These are phyloP conservation scores for Venturia carpophila DNA, from an alignment of 2,329 filamentous ascomycete species.

Conservation along the genomic window DNA sequence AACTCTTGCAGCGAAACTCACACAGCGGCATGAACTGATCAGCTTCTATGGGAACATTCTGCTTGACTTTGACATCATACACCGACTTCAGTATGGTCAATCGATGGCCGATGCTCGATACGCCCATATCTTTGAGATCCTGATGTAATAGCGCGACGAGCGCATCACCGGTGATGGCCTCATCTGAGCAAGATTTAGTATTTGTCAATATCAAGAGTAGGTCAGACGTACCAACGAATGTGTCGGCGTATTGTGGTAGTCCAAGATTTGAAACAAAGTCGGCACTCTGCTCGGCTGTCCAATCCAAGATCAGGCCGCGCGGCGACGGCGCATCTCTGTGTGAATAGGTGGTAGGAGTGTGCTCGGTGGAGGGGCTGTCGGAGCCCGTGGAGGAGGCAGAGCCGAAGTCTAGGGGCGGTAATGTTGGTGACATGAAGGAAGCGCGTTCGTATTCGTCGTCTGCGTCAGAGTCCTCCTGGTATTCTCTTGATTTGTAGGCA, in stretches of 20 bases:
- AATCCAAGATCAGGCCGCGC: slow-evolving; percentile 69
- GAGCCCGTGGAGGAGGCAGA: slow-evolving; percentile 59
- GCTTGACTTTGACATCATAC: slow-evolving; percentile 91
- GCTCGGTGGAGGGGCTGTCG: slow-evolving; percentile 61
- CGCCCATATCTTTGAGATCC: slow-evolving; percentile 90
- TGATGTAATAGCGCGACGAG: slow-evolving; percentile 83
- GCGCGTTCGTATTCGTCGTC: slow-evolving; percentile 78
- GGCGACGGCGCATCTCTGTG: slow-evolving; percentile 61
- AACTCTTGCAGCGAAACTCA: slow-evolving; percentile 43
- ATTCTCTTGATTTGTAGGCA: slow-evolving; percentile 41
- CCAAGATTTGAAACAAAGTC: slow-evolving; percentile 79
- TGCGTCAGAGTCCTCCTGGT: slow-evolving; percentile 70
- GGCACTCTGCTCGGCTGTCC: slow-evolving; percentile 80
- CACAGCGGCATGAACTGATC: slow-evolving; percentile 91
- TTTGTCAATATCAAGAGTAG: not conserved
- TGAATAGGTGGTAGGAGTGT: slow-evolving; percentile 72
- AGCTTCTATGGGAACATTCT: slow-evolving; percentile 81
- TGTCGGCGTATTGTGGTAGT: slow-evolving; percentile 71
- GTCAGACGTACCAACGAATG: slow-evolving; percentile 64
- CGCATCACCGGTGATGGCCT: slow-evolving; percentile 88
- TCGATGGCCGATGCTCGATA: slow-evolving; percentile 85
- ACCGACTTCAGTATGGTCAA: slow-evolving; percentile 92
- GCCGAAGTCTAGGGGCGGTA: slow-evolving; percentile 55
- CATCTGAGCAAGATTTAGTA: slow-evolving; percentile 51
- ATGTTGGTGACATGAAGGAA: slow-evolving; percentile 58